Evolutionary conservation across 2,329 filamentous ascomycete species (phyloP).

Genomic region (Torrubiellomyces zombiae): DNA sequence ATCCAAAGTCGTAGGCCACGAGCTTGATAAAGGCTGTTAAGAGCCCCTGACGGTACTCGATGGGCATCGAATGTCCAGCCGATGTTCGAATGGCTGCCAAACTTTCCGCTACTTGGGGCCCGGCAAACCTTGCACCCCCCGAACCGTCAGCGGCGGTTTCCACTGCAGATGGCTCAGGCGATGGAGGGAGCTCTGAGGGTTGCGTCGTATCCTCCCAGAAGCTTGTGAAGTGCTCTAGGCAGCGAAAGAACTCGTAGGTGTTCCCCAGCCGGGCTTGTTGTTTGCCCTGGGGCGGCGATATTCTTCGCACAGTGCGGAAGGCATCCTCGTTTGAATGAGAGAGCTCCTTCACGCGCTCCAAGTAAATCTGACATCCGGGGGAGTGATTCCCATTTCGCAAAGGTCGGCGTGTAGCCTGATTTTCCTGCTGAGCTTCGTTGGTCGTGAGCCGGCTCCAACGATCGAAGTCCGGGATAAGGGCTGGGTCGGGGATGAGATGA

Average conservation of each 20-base stretch:
- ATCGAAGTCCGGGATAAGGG: constrained; percentile 34
- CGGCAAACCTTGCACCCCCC: constrained; percentile 1
- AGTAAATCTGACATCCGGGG: constrained; percentile 39
- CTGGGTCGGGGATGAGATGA: constrained; percentile 36
- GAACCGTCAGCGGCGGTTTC: constrained; percentile 7
- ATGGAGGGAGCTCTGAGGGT: constrained; percentile 13
- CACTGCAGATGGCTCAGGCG: constrained; percentile 13
- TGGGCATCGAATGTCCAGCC: constrained; percentile 37
- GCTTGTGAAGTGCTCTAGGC: constrained; percentile 38
- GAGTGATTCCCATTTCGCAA: constrained; percentile 37
- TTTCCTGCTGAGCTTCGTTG: constrained; percentile 31
- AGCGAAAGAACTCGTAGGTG: constrained; percentile 49
- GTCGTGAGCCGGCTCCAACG: constrained; percentile 31
- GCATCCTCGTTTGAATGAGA: constrained; percentile 38
- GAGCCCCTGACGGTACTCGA: constrained; percentile 40
- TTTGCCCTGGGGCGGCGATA: constrained; percentile 36
- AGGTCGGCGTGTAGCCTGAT: constrained; percentile 28
- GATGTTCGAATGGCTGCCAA: constrained; percentile 22
- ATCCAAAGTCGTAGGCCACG: constrained; percentile 49
- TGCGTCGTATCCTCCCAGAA: constrained; percentile 47
- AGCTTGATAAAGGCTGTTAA: constrained; percentile 45
- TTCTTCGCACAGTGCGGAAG: constrained; percentile 42
- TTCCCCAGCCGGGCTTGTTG: constrained; percentile 40
- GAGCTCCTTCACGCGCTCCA: constrained; percentile 42
- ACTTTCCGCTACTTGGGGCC: constrained; percentile 4